A percentile compares a stretch with the other conserved stretches of the same genome.
phyloP scores from a whole-genome alignment of 768 basidiomycete genomes.

The Suillus decipiens region DNA sequence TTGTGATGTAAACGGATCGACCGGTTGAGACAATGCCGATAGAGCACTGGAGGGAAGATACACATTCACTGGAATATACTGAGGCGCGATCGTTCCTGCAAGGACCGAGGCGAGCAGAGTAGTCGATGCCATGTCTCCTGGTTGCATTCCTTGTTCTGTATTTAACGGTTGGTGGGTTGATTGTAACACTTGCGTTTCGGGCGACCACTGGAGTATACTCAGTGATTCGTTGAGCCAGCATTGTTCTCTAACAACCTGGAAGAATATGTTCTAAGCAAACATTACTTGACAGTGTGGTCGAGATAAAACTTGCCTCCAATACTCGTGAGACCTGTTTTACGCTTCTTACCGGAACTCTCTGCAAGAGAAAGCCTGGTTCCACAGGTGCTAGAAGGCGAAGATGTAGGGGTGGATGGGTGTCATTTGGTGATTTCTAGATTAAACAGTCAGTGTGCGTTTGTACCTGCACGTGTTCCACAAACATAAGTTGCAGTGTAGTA shows the following conservation, averaged over 20 bases:
- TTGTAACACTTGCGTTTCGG: slow-evolving; percentile 38
- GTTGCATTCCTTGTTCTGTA: slow-evolving; percentile 28
- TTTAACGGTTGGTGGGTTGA: not conserved
- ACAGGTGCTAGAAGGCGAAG: slow-evolving; percentile 67
- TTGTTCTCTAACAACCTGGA: slow-evolving; percentile 75
- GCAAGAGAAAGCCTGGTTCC: slow-evolving; percentile 76
- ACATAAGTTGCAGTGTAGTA: slow-evolving; percentile 72
- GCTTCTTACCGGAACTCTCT: slow-evolving; percentile 68
- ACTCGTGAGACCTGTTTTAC: slow-evolving; percentile 77
- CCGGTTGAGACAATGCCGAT: slow-evolving; percentile 22
- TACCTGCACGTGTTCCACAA: slow-evolving; percentile 26
- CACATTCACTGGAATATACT: slow-evolving; percentile 68
- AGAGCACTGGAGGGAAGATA: slow-evolving; percentile 48
- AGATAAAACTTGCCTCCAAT: slow-evolving; percentile 53
- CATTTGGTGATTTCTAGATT: slow-evolving; percentile 61
- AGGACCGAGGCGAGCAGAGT: slow-evolving; percentile 67
- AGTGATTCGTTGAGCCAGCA: slow-evolving; percentile 84
- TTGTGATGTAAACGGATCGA: slow-evolving; percentile 10
- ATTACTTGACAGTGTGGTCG: not conserved
- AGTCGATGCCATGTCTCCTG: slow-evolving; percentile 40
- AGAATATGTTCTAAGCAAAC: slow-evolving; percentile 3
- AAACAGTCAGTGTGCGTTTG: slow-evolving; percentile 10
- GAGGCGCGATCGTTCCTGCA: slow-evolving; percentile 44
- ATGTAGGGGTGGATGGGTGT: slow-evolving; percentile 67
- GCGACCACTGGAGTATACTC: slow-evolving; percentile 58